Evolutionary conservation across 371 early-diverging fungal genomes (phyloP).

Genomic region (Dentiscutata heterogama): DNA sequence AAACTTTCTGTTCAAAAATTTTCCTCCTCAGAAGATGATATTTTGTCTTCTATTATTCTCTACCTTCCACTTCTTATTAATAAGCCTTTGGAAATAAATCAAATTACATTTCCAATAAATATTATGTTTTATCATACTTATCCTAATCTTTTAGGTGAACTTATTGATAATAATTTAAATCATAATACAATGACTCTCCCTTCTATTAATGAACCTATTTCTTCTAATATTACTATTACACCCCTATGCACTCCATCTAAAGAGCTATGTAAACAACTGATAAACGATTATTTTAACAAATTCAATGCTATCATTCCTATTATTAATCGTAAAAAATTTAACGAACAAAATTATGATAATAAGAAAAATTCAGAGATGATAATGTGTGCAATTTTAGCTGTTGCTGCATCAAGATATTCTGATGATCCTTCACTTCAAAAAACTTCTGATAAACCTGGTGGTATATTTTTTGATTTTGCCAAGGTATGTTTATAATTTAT

Average conservation of each 20-base stretch:
- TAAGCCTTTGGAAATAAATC: background rate
- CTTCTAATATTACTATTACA: background rate
- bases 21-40: background rate
- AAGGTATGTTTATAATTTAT: background rate
- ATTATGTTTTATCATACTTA: background rate
- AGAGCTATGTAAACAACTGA: background rate
- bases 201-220: background rate
- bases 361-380: background rate
- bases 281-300: background rate
- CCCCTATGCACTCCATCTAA: background rate
- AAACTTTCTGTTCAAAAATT: background rate
- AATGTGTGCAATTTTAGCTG: background rate
- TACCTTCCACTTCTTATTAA: background rate
- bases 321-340: slow-evolving; percentile 7
- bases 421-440: slow-evolving; percentile 24
- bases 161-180: slow-evolving; percentile 6
- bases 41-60: background rate
- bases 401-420: background rate
- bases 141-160: background rate
- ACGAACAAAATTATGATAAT: background rate
- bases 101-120: no score
- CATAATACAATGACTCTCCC: background rate
- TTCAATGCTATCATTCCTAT: background rate
- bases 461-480: slow-evolving; percentile 8
- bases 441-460: background rate